Conservation (phyloP, 768 basidiomycete genomes). For the Hypsizygus marmoreus region DNA sequence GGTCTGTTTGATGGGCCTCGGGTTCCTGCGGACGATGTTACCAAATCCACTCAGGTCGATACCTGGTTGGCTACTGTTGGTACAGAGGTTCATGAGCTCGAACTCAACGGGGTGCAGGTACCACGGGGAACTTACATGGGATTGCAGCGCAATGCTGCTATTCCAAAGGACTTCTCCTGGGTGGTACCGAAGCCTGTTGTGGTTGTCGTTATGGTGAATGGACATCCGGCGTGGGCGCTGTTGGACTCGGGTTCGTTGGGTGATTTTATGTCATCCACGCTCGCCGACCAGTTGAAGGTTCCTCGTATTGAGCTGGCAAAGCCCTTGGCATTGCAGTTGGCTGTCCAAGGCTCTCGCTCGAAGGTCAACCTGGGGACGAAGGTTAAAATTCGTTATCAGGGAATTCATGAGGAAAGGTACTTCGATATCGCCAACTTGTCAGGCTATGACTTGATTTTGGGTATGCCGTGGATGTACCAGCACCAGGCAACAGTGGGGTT, state of each 20-base stretch:
- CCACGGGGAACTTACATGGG: too few relatives aligned
- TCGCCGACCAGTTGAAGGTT: constrained; percentile 37
- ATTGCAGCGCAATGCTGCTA: constrained; percentile 26
- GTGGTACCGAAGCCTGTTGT: constrained; percentile 34
- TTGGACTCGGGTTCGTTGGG: constrained; percentile 39
- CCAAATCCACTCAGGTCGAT: too few relatives aligned
- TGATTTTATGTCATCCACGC: constrained; percentile 39
- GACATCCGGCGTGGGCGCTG: constrained; percentile 30
- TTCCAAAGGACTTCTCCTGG: constrained; percentile 15
- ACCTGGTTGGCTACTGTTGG: too few relatives aligned
- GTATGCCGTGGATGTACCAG: constrained; percentile 39
- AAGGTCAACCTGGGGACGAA: constrained; percentile 31
- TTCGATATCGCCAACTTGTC: constrained; percentile 41
- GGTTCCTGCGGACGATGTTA: too few relatives aligned
- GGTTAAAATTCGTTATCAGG: constrained; percentile 34
- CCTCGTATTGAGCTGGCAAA: constrained; percentile 21
- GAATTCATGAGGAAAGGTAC: constrained; percentile 25
- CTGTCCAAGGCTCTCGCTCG: constrained; percentile 38
- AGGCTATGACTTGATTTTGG: constrained; percentile 40
- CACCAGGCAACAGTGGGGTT: constrained; percentile 26
- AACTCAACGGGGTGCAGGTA: too few relatives aligned
- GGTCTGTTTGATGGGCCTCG: too few relatives aligned
- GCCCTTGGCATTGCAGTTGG: constrained; percentile 38
- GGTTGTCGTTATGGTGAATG: constrained; percentile 32
- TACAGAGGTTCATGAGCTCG: too few relatives aligned